phyloP scores from a whole-genome alignment of 306 rosid genomes.

The Neltuma alba region DNA sequence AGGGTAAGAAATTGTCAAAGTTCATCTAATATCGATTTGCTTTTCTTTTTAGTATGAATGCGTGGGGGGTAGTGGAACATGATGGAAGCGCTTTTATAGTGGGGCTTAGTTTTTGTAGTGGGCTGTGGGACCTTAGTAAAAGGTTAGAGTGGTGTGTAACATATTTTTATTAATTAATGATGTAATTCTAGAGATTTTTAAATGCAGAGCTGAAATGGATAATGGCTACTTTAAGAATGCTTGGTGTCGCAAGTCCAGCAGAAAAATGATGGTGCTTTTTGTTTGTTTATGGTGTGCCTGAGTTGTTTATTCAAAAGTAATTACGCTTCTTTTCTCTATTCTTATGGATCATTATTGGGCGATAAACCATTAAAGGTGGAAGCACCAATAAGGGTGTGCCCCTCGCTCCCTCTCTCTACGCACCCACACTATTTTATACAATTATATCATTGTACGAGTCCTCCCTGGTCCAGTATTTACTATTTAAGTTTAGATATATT shows the following conservation, averaged over 20 bases:
- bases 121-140: conserved; percentile 85
- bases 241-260: conserved; percentile 45
- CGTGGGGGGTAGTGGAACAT: conserved; percentile 80
- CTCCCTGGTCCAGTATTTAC: conserved; percentile 2
- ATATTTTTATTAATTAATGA: conserved; percentile 35
- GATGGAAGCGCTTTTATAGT: conserved; percentile 77
- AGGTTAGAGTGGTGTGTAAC: conserved; percentile 51
- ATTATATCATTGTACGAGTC: neutral
- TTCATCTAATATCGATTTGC: conserved; percentile 72
- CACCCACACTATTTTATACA: neutral
- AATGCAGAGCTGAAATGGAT: conserved; percentile 46
- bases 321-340: conserved; percentile 36
- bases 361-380: conserved; percentile 42
- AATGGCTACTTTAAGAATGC: conserved; percentile 51
- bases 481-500: neutral
- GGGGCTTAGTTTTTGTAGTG: conserved; percentile 79
- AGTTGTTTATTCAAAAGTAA: conserved; percentile 40
- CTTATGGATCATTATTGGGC: conserved; percentile 50
- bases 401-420: neutral
- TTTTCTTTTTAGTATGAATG: conserved; percentile 50
- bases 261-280: conserved; percentile 53
- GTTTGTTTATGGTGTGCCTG: conserved; percentile 42
- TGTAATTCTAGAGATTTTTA: conserved; percentile 43
- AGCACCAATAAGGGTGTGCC: conserved; percentile 20
- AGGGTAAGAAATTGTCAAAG: conserved; percentile 77